A percentile compares a stretch with the other conserved stretches of the same genome.
phyloP scores from a whole-genome alignment of 148 eudicot genomes.

The Chenopodium berlandieri region DNA sequence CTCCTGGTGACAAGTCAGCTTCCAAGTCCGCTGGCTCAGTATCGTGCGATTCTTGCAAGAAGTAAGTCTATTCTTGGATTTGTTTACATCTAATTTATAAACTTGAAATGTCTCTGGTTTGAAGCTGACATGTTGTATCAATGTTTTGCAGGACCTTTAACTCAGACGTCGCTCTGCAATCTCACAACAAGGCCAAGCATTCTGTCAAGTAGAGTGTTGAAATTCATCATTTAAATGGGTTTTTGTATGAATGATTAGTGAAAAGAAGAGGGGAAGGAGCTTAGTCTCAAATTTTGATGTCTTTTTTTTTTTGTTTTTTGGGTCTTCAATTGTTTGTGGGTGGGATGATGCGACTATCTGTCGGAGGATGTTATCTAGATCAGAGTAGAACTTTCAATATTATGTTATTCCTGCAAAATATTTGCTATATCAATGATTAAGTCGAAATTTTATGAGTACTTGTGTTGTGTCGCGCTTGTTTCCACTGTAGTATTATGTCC shows the following conservation, averaged over 20 bases:
- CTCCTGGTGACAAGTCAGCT: slow-evolving; percentile 36
- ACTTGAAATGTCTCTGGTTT: too few species aligned
- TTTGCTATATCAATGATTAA: neutral
- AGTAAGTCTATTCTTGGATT: slow-evolving; percentile 24
- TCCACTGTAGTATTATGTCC: too few species aligned
- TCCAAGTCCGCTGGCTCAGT: slow-evolving; percentile 46
- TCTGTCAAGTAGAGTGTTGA: slow-evolving; percentile 34
- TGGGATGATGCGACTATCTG: neutral
- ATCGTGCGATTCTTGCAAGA: slow-evolving; percentile 42
- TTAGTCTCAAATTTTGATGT: slow-evolving; percentile 23
- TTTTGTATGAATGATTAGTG: neutral
- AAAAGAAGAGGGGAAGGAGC: neutral
- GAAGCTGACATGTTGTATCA: neutral
- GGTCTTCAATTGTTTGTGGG: neutral
- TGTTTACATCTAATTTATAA: too few species aligned
- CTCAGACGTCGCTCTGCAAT: slow-evolving; percentile 39
- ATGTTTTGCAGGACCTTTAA: slow-evolving; percentile 45
- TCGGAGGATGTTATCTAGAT: slow-evolving; percentile 5
- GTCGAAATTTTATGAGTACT: neutral
- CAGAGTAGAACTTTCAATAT: neutral
- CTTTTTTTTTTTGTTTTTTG: neutral
- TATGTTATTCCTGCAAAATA: neutral
- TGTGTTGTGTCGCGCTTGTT: too few species aligned
- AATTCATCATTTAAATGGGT: neutral
- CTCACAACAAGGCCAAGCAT: slow-evolving; percentile 55